These are phyloP conservation scores for Plasmodium malariae DNA, from an alignment of 169 alveolate species.

Conservation along the genomic window DNA sequence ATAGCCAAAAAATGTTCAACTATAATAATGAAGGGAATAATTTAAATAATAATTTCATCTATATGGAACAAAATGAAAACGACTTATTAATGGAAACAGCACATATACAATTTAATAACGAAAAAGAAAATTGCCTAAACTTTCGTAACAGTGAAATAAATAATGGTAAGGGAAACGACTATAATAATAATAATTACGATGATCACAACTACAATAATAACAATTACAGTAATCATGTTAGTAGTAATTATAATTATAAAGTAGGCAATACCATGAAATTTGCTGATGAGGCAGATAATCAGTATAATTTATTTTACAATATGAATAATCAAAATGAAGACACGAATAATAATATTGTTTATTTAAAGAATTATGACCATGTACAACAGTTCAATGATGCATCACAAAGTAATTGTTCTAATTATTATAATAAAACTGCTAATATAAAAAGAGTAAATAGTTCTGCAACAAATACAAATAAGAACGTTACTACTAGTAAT, in stretches of 20 bases:
- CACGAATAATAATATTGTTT: background rate
- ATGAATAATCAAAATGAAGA: conserved; percentile 16
- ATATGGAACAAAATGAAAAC: conserved; percentile 10
- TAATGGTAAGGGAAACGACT: too few relatives aligned
- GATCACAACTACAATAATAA: too few relatives aligned
- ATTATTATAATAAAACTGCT: conserved; percentile 33
- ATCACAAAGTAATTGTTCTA: background rate
- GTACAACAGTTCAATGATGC: conserved; percentile 3
- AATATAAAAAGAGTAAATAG: conserved; percentile 48
- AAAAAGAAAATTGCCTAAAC: conserved; percentile 8
- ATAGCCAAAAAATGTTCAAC: background rate
- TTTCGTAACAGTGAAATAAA: background rate
- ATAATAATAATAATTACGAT: too few relatives aligned
- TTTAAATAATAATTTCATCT: conserved; percentile 12
- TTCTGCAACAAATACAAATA: conserved; percentile 16
- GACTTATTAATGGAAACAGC: background rate
- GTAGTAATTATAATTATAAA: too few relatives aligned
- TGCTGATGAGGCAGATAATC: conserved; percentile 25
- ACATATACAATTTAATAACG: background rate
- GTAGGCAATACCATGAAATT: background rate
- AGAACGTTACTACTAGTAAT: conserved; percentile 30
- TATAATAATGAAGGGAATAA: background rate
- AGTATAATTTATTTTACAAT: conserved; percentile 50
- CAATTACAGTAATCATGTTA: too few relatives aligned
- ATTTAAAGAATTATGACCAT: conserved; percentile 11